Conservation (phyloP, 2,329 filamentous ascomycete species). For the Byssoonygena ceratinophila region DNA sequence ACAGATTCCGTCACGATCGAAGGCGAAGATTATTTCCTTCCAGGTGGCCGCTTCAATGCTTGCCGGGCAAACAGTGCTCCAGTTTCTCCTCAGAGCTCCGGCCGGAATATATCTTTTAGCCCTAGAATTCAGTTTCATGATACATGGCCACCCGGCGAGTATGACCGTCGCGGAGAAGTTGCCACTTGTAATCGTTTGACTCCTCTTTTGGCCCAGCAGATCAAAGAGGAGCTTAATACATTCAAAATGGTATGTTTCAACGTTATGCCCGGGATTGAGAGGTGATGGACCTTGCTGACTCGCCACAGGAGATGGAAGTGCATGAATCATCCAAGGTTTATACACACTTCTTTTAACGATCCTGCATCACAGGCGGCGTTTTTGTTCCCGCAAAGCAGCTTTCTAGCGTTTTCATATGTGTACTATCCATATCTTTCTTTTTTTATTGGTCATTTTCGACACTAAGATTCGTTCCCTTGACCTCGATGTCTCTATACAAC, state of each 20-base stretch:
- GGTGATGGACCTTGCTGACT: slow-evolving; percentile 14
- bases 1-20: slow-evolving; percentile 62
- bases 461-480: neutral
- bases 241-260: slow-evolving; percentile 82
- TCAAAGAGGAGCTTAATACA: slow-evolving; percentile 97
- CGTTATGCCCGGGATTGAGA: neutral
- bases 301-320: slow-evolving; percentile 88
- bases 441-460: neutral
- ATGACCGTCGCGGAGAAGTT: slow-evolving; percentile 89
- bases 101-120: slow-evolving; percentile 63
- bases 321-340: slow-evolving; percentile 98
- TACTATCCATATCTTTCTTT: slow-evolving; percentile 3
- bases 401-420: slow-evolving; percentile 11
- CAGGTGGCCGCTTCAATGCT: slow-evolving; percentile 56
- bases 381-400: slow-evolving; percentile 5
- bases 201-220: slow-evolving; percentile 93
- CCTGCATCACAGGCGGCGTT: slow-evolving; percentile 16
- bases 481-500: neutral
- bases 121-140: slow-evolving; percentile 91
- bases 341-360: slow-evolving; percentile 92
- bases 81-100: slow-evolving; percentile 57
- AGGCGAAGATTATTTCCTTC: slow-evolving; percentile 83
- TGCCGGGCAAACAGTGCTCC: slow-evolving; percentile 72
- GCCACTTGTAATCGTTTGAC: slow-evolving; percentile 96
- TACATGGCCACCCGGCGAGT: slow-evolving; percentile 90